Base-by-base conservation (phyloP, 2,329 filamentous ascomycete genomes). In the Xylariaceae sp. region DNA sequence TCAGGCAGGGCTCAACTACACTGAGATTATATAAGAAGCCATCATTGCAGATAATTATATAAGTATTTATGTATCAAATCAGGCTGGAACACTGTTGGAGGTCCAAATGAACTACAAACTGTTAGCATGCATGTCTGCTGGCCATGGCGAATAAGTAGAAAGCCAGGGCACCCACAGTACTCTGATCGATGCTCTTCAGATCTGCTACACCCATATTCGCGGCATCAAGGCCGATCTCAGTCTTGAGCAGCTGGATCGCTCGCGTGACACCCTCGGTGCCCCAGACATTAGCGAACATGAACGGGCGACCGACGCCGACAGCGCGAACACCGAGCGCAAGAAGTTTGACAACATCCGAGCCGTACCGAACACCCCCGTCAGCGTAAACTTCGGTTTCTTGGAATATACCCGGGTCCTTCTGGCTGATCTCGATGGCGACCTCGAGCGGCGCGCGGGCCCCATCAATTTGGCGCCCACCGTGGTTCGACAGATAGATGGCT, bases 241-340 rank as follows among this genome's bases (percentile, higher is more conserved):
- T 64, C 69, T 76, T 78, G 51, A 80, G 64, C 4, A 80, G 68
- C 15, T 73, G 57, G 41, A 78, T 72, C 1, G 69, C 72, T 56
- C 68, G 70, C 48, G 63, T 60, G 0, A 81, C 77, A 27, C 78
- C 78, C 4, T 70, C 68, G 24, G 67, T 64, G 5, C 78, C 78
- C 56, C 75, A 81, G 15, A 74, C 65, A 59, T 79, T 79, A 13
- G 75, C 72, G 60, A 72, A 81, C 75, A 81, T 77, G 56, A 77
- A 70, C 7, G 74, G 70, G 11, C 77, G 63, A 8, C 76, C 77
- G 4, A 81, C 54, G 15, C 77, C 64, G n/a, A 73, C 69, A 20
- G 66, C 68, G 6, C 59, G 57, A 6, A 70, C 71, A 6, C 71
- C 70, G 6, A 72, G 60, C 0, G 70, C 69, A 3, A 73, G 61